These are phyloP conservation scores for Dryas alaskensis DNA, from an alignment of 306 rosid genomes.

Conservation along the genomic window DNA sequence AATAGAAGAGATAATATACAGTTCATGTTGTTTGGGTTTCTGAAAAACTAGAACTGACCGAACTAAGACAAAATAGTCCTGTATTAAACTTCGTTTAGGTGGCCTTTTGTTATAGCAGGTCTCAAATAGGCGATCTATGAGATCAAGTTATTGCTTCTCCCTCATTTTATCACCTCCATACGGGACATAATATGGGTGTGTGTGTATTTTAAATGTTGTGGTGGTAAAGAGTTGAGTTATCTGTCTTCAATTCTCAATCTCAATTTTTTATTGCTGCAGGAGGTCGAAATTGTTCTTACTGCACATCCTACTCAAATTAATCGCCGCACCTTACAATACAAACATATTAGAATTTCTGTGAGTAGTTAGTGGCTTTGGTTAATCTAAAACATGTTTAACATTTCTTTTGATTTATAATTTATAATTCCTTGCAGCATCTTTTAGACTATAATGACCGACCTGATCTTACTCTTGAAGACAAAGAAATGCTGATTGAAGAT, in stretches of 20 bases:
- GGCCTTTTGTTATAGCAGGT: too few relatives aligned
- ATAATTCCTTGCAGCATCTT: slow-evolving; percentile 58
- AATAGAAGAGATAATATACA: background rate
- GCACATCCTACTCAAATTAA: slow-evolving; percentile 98
- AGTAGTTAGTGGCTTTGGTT: slow-evolving; percentile 30
- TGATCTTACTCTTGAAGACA: slow-evolving; percentile 76
- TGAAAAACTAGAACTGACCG: background rate
- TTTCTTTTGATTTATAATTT: slow-evolving; percentile 28
- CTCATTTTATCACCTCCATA: background rate
- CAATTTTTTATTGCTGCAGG: slow-evolving; percentile 46
- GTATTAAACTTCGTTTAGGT: background rate
- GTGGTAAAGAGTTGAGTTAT: slow-evolving; percentile 7
- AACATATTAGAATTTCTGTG: slow-evolving; percentile 79
- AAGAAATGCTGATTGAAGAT: slow-evolving; percentile 86
- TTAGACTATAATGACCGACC: slow-evolving; percentile 81
- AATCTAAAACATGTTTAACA: slow-evolving; percentile 18
- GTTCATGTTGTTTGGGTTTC: background rate
- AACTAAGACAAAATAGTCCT: background rate
- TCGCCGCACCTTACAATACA: slow-evolving; percentile 87
- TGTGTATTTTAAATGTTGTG: slow-evolving; percentile 1
- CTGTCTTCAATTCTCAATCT: slow-evolving; percentile 14
- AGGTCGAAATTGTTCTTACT: slow-evolving; percentile 92
- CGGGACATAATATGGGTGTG: background rate
- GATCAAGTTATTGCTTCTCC: slow-evolving; percentile 1
- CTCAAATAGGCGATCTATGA: background rate